Evolutionary conservation across 148 eudicot species (phyloP), one percentile per base, ranked within the genome.

Genomic region (Nepenthes gracilis): DNA sequence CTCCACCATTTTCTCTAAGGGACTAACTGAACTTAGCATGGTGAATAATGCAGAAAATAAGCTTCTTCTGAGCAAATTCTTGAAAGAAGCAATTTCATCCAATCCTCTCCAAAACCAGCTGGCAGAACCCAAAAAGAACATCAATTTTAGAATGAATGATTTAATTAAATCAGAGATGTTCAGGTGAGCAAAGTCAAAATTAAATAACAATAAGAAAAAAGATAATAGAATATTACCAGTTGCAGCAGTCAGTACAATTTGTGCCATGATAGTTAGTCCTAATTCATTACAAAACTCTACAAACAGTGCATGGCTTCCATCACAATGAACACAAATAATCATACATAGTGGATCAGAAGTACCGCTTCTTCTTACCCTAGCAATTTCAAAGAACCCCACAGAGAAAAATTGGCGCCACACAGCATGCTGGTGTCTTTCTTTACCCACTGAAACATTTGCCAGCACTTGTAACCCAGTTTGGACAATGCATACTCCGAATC

Each of bases 301-400:
- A 71, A 73, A 68, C 53, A 71, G 61, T 38, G 59, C 78, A 51
- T 49, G 45, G 61, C 61, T 83, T 47, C 83, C 88, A 54, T 76
- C 68, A 14, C 68, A 59, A 65, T 91, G 86, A 10, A 80, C 59
- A 62, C 85, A 92, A 47, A 86, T 72, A 45, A 86, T 70, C 98
- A 80, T 88, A 62, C 82, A 80, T 73, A 92, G 66, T 35, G 95
- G 93, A 69, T 92, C 98, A 78, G 85, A 84, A 34, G 62, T 80
- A 59, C 82, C 95, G 64, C 59, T 82, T 58, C 73, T 78, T 32
- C 69, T 69, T 33, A 80, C 43, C 64, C 72, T 69, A 6, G 96
- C 81, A 62, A 92, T 71, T 58, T 81, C 67, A 14, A 63, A 53
- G 71, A 92, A 84, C 54, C 57, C 58, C 32, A 43, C 56, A 2